These are phyloP conservation scores for Fusarium marasasianum DNA, from an alignment of 2,329 filamentous ascomycete genomes.

Conservation along the genomic window DNA sequence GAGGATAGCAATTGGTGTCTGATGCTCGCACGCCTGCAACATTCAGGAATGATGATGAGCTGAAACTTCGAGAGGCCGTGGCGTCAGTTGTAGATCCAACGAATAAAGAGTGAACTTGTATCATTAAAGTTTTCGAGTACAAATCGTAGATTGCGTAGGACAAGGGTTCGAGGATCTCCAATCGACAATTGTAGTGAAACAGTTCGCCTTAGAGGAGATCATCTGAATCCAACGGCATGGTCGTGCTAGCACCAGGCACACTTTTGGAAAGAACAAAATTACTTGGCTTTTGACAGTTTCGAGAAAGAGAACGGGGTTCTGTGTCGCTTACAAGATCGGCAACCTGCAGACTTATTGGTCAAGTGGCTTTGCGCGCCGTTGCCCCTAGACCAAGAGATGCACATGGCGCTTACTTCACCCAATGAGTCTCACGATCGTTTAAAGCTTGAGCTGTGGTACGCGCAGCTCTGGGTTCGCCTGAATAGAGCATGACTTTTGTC, in stretches of 20 bases:
- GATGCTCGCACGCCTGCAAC: background rate
- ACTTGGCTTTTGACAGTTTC: conserved; percentile 2
- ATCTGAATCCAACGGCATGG: background rate
- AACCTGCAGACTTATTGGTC: conserved; percentile 19
- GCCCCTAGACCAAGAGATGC: conserved; percentile 28
- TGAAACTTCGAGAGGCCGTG: background rate
- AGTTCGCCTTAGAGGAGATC: background rate
- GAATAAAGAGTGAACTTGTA: background rate
- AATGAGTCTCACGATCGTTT: conserved; percentile 20
- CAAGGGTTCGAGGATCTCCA: conserved; percentile 2
- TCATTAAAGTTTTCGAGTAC: background rate
- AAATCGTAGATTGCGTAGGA: conserved; percentile 3
- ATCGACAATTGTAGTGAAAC: background rate
- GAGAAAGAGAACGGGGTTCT: conserved; percentile 9
- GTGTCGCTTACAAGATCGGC: conserved; percentile 27
- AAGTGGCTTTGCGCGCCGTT: conserved; percentile 14
- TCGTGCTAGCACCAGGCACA: background rate
- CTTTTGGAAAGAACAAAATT: background rate
- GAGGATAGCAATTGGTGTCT: background rate
- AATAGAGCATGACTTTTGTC: background rate
- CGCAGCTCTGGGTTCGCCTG: conserved; percentile 35
- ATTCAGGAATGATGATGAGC: background rate
- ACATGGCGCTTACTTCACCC: conserved; percentile 32
- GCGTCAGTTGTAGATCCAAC: background rate
- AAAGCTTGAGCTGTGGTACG: conserved; percentile 28